Percentiles rank a stretch among this genome's conserved stretches.
These are phyloP conservation scores for Paraleonurus japonicus DNA, from an alignment of 257 asterid species.

Conservation along the genomic window DNA sequence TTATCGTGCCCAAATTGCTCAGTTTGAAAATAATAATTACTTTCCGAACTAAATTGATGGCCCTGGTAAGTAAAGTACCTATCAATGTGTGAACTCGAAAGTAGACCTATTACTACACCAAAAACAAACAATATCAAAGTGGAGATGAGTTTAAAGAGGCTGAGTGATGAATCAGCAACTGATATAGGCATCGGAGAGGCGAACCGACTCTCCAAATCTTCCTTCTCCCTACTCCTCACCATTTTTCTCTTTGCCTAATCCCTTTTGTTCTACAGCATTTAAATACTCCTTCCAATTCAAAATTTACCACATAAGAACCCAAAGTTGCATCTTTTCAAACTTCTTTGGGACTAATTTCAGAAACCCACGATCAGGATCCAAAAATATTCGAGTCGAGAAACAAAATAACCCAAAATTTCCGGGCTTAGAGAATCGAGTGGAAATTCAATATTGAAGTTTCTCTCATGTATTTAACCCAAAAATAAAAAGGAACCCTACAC, in stretches of 20 bases:
- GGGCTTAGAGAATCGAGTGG: slow-evolving; percentile 2
- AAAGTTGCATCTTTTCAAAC: slow-evolving; percentile 21
- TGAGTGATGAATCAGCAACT: slow-evolving; percentile 57
- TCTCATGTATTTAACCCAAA: neutral
- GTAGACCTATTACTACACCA: slow-evolving; percentile 85
- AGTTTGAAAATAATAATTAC: slow-evolving; percentile 31
- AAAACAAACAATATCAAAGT: slow-evolving; percentile 66
- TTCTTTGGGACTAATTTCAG: neutral
- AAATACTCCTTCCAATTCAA: neutral
- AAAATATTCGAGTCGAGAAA: slow-evolving; percentile 5
- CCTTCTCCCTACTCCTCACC: slow-evolving; percentile 65
- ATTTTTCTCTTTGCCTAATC: slow-evolving; percentile 14
- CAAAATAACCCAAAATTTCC: neutral
- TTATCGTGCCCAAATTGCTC: slow-evolving; percentile 32
- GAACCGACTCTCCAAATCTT: slow-evolving; percentile 44
- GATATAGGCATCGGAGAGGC: slow-evolving; percentile 27
- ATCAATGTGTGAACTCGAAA: slow-evolving; percentile 77
- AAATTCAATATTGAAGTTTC: slow-evolving; percentile 4
- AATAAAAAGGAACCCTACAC: neutral
- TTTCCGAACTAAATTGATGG: slow-evolving; percentile 40
- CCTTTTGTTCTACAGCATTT: neutral
- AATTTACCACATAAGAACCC: slow-evolving; percentile 21
- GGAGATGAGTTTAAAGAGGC: slow-evolving; percentile 53
- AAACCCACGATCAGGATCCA: slow-evolving; percentile 24
- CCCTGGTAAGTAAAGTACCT: slow-evolving; percentile 51